Evolutionary conservation across 805 yeast genomes (phyloP).

Genomic region (Ascoidea rubescens): DNA sequence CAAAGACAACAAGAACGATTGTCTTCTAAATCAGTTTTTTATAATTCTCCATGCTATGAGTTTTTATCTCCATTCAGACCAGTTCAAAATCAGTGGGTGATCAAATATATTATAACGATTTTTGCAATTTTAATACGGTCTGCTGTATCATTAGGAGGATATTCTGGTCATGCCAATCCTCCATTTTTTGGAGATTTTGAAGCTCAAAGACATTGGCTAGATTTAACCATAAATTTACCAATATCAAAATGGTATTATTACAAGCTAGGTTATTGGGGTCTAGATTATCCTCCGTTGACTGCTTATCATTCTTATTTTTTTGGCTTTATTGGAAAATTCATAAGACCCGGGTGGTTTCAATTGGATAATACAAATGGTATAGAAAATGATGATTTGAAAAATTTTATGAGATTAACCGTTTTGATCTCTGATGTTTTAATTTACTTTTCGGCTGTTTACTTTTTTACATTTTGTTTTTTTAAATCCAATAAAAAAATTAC

Average conservation of each 20-base stretch:
- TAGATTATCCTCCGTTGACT: conserved; percentile 94
- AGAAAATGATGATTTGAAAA: conserved; percentile 54
- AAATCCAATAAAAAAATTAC: conserved; percentile 23
- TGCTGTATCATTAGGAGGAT: conserved; percentile 82
- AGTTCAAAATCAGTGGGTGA: conserved; percentile 85
- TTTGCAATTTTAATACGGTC: conserved; percentile 65
- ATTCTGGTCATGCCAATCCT: conserved; percentile 54
- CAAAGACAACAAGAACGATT: not conserved
- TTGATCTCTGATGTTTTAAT: conserved; percentile 58
- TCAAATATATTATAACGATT: conserved; percentile 59
- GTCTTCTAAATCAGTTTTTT: conserved; percentile 3
- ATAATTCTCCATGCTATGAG: conserved; percentile 55
- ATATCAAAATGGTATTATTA: conserved; percentile 74
- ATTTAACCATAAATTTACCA: conserved; percentile 68
- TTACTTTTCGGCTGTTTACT: conserved; percentile 70
- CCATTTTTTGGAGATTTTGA: conserved; percentile 95
- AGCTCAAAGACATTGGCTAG: conserved; percentile 98
- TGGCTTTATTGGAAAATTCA: conserved; percentile 56
- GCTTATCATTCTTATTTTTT: conserved; percentile 81
- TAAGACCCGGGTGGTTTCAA: conserved; percentile 65
- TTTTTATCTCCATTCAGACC: conserved; percentile 66
- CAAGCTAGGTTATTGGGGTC: conserved; percentile 88
- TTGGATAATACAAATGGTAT: conserved; percentile 61
- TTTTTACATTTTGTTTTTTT: conserved; percentile 60
- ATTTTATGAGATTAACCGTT: conserved; percentile 76